Percentiles rank a stretch among this genome's conserved stretches.
These are phyloP conservation scores for Colletotrichum caudatum DNA, from an alignment of 2,329 filamentous ascomycete genomes.

Conservation along the genomic window DNA sequence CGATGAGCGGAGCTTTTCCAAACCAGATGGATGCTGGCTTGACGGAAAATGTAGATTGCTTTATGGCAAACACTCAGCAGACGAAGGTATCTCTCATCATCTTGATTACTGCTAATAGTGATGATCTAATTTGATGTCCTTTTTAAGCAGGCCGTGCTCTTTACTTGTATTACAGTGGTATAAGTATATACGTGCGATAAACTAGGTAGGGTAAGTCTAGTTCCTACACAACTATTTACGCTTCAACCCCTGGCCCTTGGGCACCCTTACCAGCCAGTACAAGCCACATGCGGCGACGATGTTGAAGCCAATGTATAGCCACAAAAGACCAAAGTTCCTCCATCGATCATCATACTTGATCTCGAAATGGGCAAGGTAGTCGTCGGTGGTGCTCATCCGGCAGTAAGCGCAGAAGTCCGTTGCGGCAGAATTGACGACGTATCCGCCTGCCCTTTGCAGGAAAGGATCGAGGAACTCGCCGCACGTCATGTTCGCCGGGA, in stretches of 20 bases:
- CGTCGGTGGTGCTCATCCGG: conserved; percentile 51
- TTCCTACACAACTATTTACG: not conserved
- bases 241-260: conserved; percentile 39
- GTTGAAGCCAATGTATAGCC: conserved; percentile 66
- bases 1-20: not conserved
- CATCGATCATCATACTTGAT: conserved; percentile 64
- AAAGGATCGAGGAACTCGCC: conserved; percentile 39
- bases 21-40: not conserved
- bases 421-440: conserved; percentile 45
- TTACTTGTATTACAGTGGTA: not conserved
- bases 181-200: not conserved
- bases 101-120: not conserved
- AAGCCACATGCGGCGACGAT: conserved; percentile 60
- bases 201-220: not conserved
- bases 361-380: conserved; percentile 53
- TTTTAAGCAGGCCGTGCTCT: not conserved
- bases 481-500: conserved; percentile 38
- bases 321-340: conserved; percentile 65
- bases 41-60: too few relatives aligned
- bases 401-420: conserved; percentile 61
- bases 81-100: not conserved
- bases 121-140: too few relatives aligned
- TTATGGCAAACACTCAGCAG: not conserved
- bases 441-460: conserved; percentile 34
- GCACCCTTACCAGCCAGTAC: conserved; percentile 57